phyloP scores from a whole-genome alignment of 2,329 filamentous ascomycete genomes.

The Trichoderma sp. region DNA sequence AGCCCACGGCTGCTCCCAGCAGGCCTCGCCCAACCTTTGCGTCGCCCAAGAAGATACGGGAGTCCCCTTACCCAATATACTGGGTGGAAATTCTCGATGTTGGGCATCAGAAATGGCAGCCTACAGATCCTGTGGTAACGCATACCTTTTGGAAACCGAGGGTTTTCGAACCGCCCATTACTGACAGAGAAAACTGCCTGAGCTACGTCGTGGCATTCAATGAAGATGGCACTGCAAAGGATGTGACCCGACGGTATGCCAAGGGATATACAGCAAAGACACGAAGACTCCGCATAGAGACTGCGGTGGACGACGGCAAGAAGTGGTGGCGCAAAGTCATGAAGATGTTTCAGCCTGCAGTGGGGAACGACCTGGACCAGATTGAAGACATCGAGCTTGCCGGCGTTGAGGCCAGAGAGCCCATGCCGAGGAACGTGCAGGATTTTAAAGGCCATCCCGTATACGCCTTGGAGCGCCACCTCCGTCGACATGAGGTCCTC shows the following conservation, averaged over 20 bases:
- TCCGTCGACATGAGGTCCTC: slow-evolving; percentile 82
- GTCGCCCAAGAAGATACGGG: slow-evolving; percentile 54
- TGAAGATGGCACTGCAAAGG: slow-evolving; percentile 72
- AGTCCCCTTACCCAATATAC: slow-evolving; percentile 80
- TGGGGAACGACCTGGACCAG: slow-evolving; percentile 69
- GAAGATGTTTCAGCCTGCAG: slow-evolving; percentile 48
- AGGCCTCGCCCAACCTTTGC: slow-evolving; percentile 39
- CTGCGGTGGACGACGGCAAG: slow-evolving; percentile 50
- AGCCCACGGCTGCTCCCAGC: slow-evolving; percentile 47
- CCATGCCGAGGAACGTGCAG: slow-evolving; percentile 81
- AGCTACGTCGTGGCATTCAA: slow-evolving; percentile 86
- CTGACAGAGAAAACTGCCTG: slow-evolving; percentile 74
- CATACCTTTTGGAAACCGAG: slow-evolving; percentile 71
- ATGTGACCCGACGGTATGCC: slow-evolving; percentile 85
- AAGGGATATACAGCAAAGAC: slow-evolving; percentile 93
- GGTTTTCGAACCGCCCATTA: slow-evolving; percentile 79
- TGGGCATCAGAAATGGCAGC: slow-evolving; percentile 87
- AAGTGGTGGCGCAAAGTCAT: slow-evolving; percentile 59
- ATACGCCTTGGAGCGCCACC: slow-evolving; percentile 81
- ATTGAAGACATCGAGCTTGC: slow-evolving; percentile 79
- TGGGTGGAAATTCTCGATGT: slow-evolving; percentile 93
- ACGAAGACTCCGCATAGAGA: slow-evolving; percentile 75
- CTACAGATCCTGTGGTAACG: slow-evolving; percentile 83
- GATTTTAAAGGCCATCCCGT: slow-evolving; percentile 87
- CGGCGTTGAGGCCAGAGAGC: slow-evolving; percentile 71